phyloP scores from a whole-genome alignment of 164 flowering plant species.

The Umbilicus rupestris region DNA sequence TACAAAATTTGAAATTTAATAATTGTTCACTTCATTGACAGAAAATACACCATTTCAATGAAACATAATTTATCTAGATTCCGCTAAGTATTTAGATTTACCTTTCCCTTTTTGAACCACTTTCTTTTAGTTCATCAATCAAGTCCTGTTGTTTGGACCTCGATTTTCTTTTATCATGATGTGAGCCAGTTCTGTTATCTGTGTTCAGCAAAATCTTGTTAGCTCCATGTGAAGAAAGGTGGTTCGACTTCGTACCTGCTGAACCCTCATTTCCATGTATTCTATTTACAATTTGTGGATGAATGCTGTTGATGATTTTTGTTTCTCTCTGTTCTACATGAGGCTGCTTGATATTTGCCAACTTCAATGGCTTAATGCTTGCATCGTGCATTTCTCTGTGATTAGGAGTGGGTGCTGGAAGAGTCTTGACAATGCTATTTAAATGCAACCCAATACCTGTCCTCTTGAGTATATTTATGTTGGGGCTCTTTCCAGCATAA shows the following conservation, averaged over 20 bases:
- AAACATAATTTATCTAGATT: background rate
- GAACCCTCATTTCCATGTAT: too few relatives aligned
- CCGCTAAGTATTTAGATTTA: background rate
- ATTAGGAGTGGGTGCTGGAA: background rate
- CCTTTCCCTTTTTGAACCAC: background rate
- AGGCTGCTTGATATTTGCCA: background rate
- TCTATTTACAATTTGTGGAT: background rate
- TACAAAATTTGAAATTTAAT: background rate
- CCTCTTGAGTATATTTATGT: background rate
- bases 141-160: background rate
- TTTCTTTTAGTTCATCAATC: background rate
- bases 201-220: background rate
- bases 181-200: background rate
- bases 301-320: background rate
- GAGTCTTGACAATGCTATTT: slow-evolving; percentile 7
- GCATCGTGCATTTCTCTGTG: background rate
- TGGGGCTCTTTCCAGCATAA: background rate
- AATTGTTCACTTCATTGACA: background rate
- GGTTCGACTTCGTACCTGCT: too few relatives aligned
- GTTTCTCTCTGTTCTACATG: background rate
- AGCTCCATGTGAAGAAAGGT: too few relatives aligned
- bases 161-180: background rate
- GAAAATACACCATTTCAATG: background rate
- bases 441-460: slow-evolving; percentile 4
- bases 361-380: background rate